Evolutionary conservation across 768 basidiomycete genomes (phyloP), one percentile per base, ranked within the genome.

Genomic region (Termitomyces sp.): DNA sequence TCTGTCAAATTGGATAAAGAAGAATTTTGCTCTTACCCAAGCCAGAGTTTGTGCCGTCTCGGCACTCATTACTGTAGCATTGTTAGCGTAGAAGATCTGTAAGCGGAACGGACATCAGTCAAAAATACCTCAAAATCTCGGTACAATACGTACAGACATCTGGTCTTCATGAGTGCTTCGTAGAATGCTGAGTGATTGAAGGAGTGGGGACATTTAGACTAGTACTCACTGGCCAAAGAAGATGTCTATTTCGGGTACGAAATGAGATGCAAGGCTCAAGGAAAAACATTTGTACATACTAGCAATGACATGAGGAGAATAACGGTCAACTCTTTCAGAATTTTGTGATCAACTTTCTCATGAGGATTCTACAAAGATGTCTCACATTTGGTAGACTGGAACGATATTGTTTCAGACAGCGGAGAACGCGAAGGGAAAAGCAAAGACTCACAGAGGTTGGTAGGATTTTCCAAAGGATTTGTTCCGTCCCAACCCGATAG

Each of bases 271-370:
- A 23, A 40, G 17, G 1, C 7, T 7, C 11, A 3, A n/a, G 21
- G 17, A 1, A 9, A 37, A 55, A 33, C 14, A n/a, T 37, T 23
- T 30, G 5, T 10, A 76, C 85, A 43, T 53, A 87, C 85, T 85
- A 44, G 86, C 84, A 59, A 89, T 86, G 54, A 89, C 87, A 62
- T 89, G 87, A 31, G 87, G 87, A 8, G 86, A 84, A 68, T 78
- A 89, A n/a, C 87, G 84, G 62, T 89, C 87, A 54, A 89, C 82
- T 54, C 86, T 88, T 50, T 44, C 31, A 15, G 58, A 40, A 46
- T 53, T 12, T 30, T 3, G 48, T 12, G 35, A 31, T 56, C 43
- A 58, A 40, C 31, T 51, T 35, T 23, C 42, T 30, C 23, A 14
- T 19, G 43, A 26, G 47, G 6, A 21, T 15, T 5, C n/a, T 47